Base-by-base conservation (phyloP, 2,329 filamentous ascomycete genomes). In the Dactylonectria estremocensis region DNA sequence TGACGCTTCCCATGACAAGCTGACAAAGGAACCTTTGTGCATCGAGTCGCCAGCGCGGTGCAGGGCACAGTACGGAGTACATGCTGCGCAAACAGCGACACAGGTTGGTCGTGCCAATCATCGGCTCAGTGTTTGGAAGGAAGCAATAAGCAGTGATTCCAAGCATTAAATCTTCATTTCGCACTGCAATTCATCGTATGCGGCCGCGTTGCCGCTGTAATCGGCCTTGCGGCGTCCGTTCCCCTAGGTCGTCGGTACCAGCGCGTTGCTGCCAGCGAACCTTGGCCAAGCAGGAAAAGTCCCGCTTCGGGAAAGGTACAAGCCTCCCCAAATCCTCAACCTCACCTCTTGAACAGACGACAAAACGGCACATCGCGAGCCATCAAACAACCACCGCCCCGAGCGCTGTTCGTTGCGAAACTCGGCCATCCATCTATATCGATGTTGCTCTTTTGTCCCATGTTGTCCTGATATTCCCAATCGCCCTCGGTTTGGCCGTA, bases 271-370 rank as follows among this genome's bases (percentile, higher is more conserved):
- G 67, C 68, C 69, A 68, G 63, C 64, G 73, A 76, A 61, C 71
- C 66, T 67, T 68, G 68, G 58, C 68, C 70, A 69, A 71, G 68
- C 69, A 71, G 74, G 71, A 74, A 79, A 79, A 79, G 77, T 78
- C 80, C 80, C 80, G 79, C 79, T 82, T 81, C 74, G 77, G 80
- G 78, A 80, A 78, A 79, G 78, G 77, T 78, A 76, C 78, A 76
- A 76, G 77, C 76, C 76, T 76, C 77, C 76, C 82, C 80, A 80
- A 84, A 83, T 80, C 81, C 82, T 85, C 81, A 86, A 89, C 87
- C 83, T 89, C 87, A 88, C 81, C 83, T 84, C 83, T 85, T 80
- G 81, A 82, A 82, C 81, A 81, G 81, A 86, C 82, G 83, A 81
- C 80, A 84, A 87, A 86, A 84, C 79, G 76, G 78, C 79, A 78